Percentiles rank a stretch among this genome's conserved stretches.
These are phyloP conservation scores for Bolboschoenus planiculmis DNA, from an alignment of 176 grass and related monocot genomes.

Conservation along the genomic window DNA sequence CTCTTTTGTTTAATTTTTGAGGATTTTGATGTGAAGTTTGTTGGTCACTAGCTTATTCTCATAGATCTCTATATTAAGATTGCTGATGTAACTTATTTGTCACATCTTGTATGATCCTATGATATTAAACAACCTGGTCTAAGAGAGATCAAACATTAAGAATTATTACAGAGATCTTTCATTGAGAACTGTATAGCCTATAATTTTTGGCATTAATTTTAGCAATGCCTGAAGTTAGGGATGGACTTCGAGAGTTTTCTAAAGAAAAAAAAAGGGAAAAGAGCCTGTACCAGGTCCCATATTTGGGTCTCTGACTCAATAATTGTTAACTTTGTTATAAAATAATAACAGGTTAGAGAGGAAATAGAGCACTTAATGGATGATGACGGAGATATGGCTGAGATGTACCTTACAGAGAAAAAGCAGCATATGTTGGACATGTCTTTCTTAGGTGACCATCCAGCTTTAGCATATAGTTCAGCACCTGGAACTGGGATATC, in stretches of 20 bases:
- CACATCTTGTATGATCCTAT: neutral
- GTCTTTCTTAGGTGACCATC: constrained; percentile 48
- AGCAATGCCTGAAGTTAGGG: neutral
- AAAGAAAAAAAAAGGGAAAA: neutral
- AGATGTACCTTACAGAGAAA: constrained; percentile 98
- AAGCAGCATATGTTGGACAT: constrained; percentile 52
- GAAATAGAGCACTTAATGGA: constrained; percentile 98
- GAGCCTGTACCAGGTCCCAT: neutral
- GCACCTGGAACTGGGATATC: constrained; percentile 39
- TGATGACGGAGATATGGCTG: constrained; percentile 96
- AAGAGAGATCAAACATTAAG: neutral
- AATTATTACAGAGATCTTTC: neutral
- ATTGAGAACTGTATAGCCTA: neutral
- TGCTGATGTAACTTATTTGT: neutral
- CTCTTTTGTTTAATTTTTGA: neutral
- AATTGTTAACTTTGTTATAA: neutral
- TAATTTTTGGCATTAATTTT: neutral
- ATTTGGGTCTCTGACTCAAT: neutral
- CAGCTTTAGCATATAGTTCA: constrained; percentile 28
- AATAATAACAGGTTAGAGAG: constrained; percentile 65
- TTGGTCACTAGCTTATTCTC: no score
- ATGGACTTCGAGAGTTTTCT: neutral
- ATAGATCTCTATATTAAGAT: neutral
- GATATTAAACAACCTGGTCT: neutral
- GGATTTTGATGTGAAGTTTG: neutral